Conservation (phyloP, 129 eudicot genomes). For the Artemisia tridentata region DNA sequence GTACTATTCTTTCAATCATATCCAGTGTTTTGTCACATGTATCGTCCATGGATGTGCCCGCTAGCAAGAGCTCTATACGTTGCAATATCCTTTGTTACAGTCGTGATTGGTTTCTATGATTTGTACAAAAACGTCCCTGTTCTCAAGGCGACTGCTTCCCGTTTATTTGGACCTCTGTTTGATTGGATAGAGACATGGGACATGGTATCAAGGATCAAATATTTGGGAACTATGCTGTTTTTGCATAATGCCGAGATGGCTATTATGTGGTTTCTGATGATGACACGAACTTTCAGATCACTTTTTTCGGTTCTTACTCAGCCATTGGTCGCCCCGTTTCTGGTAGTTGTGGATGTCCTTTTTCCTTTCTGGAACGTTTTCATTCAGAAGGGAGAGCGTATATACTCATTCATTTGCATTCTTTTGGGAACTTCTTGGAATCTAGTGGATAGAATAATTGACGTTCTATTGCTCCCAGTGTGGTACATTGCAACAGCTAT, state of each 20-base stretch:
- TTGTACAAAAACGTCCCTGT: conserved; percentile 92
- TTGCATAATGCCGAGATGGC: conserved; percentile 89
- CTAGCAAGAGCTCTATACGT: conserved; percentile 77
- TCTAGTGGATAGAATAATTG: conserved; percentile 48
- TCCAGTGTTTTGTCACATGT: conserved; percentile 77
- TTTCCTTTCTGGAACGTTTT: conserved; percentile 56
- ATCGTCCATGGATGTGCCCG: conserved; percentile 99
- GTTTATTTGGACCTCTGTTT: conserved; percentile 79
- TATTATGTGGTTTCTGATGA: conserved; percentile 68
- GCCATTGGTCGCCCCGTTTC: conserved; percentile 70
- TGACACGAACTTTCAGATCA: conserved; percentile 57
- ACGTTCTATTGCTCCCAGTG: conserved; percentile 62
- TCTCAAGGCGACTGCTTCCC: conserved; percentile 84
- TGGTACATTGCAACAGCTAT: conserved; percentile 59
- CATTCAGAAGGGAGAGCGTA: conserved; percentile 34
- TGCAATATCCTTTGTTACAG: conserved; percentile 71
- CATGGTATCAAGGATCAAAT: conserved; percentile 90
- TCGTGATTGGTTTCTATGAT: conserved; percentile 90
- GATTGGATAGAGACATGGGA: conserved; percentile 99
- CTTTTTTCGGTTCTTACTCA: conserved; percentile 58
- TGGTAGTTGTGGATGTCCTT: conserved; percentile 44
- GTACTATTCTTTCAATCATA: conserved; percentile 92
- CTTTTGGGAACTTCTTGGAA: conserved; percentile 50
- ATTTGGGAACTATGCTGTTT: conserved; percentile 92
- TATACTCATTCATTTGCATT: conserved; percentile 50